Base-by-base conservation (phyloP, 306 rosid genomes). In the Heteromeles arbutifolia region DNA sequence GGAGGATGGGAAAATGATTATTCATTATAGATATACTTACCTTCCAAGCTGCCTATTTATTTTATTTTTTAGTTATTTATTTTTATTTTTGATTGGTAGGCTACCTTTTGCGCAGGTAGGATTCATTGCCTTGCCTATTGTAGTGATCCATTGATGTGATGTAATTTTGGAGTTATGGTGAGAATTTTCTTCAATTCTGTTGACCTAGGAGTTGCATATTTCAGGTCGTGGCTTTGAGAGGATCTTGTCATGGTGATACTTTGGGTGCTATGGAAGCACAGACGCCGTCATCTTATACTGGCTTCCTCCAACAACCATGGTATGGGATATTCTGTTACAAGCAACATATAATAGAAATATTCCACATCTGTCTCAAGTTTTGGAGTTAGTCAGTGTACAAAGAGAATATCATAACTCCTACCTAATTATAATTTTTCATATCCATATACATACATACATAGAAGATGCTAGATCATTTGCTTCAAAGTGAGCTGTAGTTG, bases 231-330 rank as follows among this genome's bases (percentile, higher is more conserved):
- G 97, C 97, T 77, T 92, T 95, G 78, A 86, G 75, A 56, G 90
- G 97, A 77, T 95, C 98, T 54, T 95, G 92, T 86, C 97, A 92
- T 64, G 99, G 99, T 53, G 99, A 95, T 78, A 95, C 97, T 56
- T 85, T 95, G 82, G 97, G 97, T 85, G 99, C 99, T 73, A 92
- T 95, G 99, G 97, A 92, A 89, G 97, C 99, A 50, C 97, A 95
- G 83, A 97, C 97, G 48, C 96, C 97, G 61, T 95, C 98, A 66
- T 80, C 92, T 83, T 95, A 92, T 87, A 92, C 97, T 18, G 97
- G 97, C 82, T 95, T 95, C 83, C 89, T 95, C 72, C 99, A 95
- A 85, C 99, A 95, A 75, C 99, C 99, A 34, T 95, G 97, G 99
- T 92, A 88, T 72, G 73, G 73, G 34, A 59, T 50, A 1, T 63